Conservation (phyloP, 1,139 yeast species). For the Diutina rugosa region DNA sequence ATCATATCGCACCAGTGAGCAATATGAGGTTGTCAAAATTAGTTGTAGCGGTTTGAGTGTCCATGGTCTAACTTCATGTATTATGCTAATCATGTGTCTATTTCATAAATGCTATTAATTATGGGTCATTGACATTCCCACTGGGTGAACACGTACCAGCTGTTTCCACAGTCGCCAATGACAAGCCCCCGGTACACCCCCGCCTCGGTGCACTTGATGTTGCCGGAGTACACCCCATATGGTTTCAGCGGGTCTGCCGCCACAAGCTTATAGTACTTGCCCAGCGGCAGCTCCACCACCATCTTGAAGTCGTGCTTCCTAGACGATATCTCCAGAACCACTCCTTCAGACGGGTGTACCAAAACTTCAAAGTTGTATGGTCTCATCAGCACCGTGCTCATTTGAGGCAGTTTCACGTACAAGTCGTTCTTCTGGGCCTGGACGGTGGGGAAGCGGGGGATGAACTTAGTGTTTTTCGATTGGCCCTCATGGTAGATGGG, state of each 20-base stretch:
- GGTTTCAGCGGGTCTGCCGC: conserved; percentile 32
- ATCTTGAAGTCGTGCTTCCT: conserved; percentile 35
- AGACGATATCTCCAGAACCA: conserved; percentile 22
- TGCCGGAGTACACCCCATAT: conserved; percentile 44
- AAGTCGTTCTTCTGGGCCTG: conserved; percentile 61
- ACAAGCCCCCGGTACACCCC: conserved; percentile 83
- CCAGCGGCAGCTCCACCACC: conserved; percentile 76
- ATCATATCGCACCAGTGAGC: no score
- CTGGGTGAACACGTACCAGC: conserved; percentile 88
- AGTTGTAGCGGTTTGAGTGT: no score
- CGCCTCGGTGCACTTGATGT: conserved; percentile 48
- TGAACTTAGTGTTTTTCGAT: conserved; percentile 44
- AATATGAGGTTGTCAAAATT: no score
- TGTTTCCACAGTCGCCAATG: conserved; percentile 63
- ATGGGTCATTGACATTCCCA: conserved; percentile 45
- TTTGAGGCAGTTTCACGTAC: conserved; percentile 78
- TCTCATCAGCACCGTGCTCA: conserved; percentile 40
- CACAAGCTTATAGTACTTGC: conserved; percentile 53
- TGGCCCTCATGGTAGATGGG: conserved; percentile 70
- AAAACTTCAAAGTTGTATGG: conserved; percentile 51
- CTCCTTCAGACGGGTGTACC: conserved; percentile 53
- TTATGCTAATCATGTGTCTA: neutral
- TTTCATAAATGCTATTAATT: neutral
- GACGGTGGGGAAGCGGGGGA: conserved; percentile 60
- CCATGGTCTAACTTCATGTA: neutral